Base-by-base conservation (phyloP, 1,139 yeast species). In the Debaryomyces psychrophilus region DNA sequence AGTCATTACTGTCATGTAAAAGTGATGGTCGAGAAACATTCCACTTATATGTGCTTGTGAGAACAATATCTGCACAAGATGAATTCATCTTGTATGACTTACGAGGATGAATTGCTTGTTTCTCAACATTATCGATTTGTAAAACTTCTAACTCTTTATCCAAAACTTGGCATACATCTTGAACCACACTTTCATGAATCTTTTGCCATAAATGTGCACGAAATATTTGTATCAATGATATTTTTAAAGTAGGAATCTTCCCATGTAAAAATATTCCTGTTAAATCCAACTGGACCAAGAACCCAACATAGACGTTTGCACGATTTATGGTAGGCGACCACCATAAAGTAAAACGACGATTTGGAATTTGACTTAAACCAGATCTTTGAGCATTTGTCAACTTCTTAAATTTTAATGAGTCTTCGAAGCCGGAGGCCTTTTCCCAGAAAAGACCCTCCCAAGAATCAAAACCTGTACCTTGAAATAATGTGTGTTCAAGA, bases 391-490 rank as follows among this genome's bases (percentile, higher is more conserved):
- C 99, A 67, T 92, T 93, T 2, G 99, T 95, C 57, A 95, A 78
- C 64, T 92, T 95, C 64, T 92, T 90, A 67, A 90, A 89, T 63
- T 92, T 93, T 77, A 95, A 79, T 0, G 97, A 87, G 58, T 95
- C 99, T 64, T 95, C 99, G 63, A 92, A 93, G 0, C 99, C 99
- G 22, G 96, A 85, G 0, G 95, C 93, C 59, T 90, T 90, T 60
- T 95, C 99, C 99, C 99, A 95, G 65, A 95, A 95, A 23, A 95
- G 72, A 3, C 99, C 99, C 71, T 95, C 99, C 99, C 99, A 95
- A 8, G 95, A 88, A 57, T 88, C 96, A 62, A 95, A 95, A 0
- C 99, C 99, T 1, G 99, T 95, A 17, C 96, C 99, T 62, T 89
- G 89, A 72, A 93, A 95, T 44, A 95, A 68, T 0, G 99, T 90